Evolutionary conservation across 2,329 filamentous ascomycete species (phyloP).

Genomic region (Phyllosticta ampelicida): DNA sequence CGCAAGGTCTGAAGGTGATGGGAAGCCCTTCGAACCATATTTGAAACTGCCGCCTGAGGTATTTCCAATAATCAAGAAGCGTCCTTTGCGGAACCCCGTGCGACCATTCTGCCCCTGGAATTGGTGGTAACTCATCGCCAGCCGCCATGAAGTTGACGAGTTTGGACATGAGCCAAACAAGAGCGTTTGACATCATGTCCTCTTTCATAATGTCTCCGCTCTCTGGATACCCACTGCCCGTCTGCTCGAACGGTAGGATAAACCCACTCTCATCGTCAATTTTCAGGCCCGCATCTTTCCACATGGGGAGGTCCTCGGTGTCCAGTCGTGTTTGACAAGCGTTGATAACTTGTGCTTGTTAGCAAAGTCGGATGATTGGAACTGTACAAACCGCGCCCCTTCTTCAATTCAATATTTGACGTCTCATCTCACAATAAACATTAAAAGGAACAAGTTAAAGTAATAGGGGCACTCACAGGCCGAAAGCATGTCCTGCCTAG

Average conservation of each 20-base stretch:
- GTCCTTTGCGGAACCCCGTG: constrained; percentile 40
- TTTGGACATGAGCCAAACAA: constrained; percentile 57
- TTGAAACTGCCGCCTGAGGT: constrained; percentile 46
- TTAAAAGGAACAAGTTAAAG: not conserved
- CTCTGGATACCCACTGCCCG: constrained; percentile 30
- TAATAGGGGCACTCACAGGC: constrained; percentile 37
- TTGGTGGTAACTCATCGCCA: constrained; percentile 39
- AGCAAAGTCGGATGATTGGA: not conserved
- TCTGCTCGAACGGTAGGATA: constrained; percentile 35
- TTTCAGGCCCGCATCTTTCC: constrained; percentile 53
- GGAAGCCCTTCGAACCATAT: constrained; percentile 50
- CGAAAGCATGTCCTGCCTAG: constrained; percentile 53
- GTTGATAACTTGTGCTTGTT: constrained; percentile 40
- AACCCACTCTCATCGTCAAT: constrained; percentile 42
- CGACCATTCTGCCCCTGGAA: constrained; percentile 27
- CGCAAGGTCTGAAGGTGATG: constrained; percentile 48
- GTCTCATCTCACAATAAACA: too few species aligned
- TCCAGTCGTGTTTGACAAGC: constrained; percentile 50
- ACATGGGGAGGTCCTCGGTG: constrained; percentile 50
- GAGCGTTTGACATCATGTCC: constrained; percentile 52
- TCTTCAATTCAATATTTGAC: too few species aligned
- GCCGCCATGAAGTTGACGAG: constrained; percentile 54
- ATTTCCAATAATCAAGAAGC: constrained; percentile 42
- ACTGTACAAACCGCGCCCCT: too few species aligned
- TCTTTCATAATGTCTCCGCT: constrained; percentile 45